Percentiles rank a stretch among this genome's conserved stretches.
Evolutionary conservation across 441 rosid genomes (phyloP).

Genomic region (Flueggea neowawraea): DNA sequence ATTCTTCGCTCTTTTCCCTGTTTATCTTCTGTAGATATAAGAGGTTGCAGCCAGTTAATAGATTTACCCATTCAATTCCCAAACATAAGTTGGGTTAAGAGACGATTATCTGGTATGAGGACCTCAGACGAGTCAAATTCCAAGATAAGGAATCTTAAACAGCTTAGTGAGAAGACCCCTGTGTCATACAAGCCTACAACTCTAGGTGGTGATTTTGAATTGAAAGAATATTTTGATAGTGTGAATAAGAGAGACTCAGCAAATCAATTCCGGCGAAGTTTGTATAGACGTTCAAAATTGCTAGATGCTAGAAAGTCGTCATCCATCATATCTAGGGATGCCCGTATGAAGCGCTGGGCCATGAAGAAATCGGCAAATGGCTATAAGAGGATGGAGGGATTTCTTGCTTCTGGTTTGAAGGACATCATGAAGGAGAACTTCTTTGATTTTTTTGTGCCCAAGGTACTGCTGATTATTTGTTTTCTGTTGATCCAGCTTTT

Average conservation of each 20-base stretch:
- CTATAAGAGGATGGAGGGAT: slow-evolving; percentile 93
- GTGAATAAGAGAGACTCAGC: slow-evolving; percentile 95
- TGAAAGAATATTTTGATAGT: slow-evolving; percentile 95
- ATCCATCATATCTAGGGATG: slow-evolving; percentile 95
- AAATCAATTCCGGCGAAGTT: slow-evolving; percentile 82
- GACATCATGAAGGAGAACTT: slow-evolving; percentile 97
- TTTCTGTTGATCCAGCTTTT: slow-evolving; percentile 6
- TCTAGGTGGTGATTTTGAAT: slow-evolving; percentile 47
- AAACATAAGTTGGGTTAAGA: slow-evolving; percentile 64
- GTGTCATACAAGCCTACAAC: slow-evolving; percentile 39
- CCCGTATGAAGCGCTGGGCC: slow-evolving; percentile 94
- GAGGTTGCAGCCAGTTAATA: slow-evolving; percentile 88
- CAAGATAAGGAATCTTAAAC: slow-evolving; percentile 67
- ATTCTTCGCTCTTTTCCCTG: slow-evolving; percentile 56
- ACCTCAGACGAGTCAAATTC: slow-evolving; percentile 47
- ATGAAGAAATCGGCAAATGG: slow-evolving; percentile 85
- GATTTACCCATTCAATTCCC: slow-evolving; percentile 59
- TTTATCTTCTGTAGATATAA: slow-evolving; percentile 71
- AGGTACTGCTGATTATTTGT: slow-evolving; percentile 48
- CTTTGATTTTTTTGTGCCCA: slow-evolving; percentile 78
- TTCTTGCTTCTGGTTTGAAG: slow-evolving; percentile 85
- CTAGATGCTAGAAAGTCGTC: slow-evolving; percentile 96
- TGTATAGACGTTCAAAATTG: slow-evolving; percentile 91
- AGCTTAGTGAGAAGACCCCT: slow-evolving; percentile 44
- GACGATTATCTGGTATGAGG: slow-evolving; percentile 32